phyloP scores from a whole-genome alignment of 177 flowering plant species.

The Telopea speciosissima region DNA sequence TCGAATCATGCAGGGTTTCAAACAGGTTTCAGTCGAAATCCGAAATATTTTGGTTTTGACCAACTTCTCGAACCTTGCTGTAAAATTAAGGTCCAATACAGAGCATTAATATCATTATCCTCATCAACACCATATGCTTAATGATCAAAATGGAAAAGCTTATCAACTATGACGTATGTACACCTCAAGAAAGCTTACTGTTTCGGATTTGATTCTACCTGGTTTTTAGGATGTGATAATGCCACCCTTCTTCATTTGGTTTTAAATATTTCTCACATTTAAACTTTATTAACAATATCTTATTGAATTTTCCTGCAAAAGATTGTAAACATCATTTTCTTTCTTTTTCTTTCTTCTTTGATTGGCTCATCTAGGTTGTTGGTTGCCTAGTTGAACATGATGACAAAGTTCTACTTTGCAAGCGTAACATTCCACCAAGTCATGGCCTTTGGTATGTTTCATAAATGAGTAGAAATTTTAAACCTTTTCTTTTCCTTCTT shows the following conservation, averaged over 20 bases:
- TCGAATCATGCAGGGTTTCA: too few species aligned
- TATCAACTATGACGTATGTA: neutral
- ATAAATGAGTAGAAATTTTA: neutral
- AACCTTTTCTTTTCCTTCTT: neutral
- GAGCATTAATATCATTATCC: too few species aligned
- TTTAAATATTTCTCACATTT: neutral
- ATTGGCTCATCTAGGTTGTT: slow-evolving; percentile 51
- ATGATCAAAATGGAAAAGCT: neutral
- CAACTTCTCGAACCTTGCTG: too few species aligned
- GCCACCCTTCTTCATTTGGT: neutral
- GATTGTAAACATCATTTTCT: neutral
- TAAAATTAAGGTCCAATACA: too few species aligned
- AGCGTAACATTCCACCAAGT: slow-evolving; percentile 85
- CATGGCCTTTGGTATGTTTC: slow-evolving; percentile 79
- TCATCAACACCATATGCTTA: neutral
- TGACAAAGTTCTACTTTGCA: slow-evolving; percentile 74
- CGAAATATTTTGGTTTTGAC: too few species aligned
- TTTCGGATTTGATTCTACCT: neutral
- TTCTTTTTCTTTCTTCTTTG: slow-evolving; percentile 1
- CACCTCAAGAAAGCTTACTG: neutral
- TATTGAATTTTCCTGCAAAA: neutral
- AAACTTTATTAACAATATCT: neutral
- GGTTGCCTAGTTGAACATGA: slow-evolving; percentile 96
- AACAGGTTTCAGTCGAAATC: too few species aligned
- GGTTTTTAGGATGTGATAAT: neutral